phyloP scores from a whole-genome alignment of 2,329 filamentous ascomycete species.

The Chrysoporthe cubensis region DNA sequence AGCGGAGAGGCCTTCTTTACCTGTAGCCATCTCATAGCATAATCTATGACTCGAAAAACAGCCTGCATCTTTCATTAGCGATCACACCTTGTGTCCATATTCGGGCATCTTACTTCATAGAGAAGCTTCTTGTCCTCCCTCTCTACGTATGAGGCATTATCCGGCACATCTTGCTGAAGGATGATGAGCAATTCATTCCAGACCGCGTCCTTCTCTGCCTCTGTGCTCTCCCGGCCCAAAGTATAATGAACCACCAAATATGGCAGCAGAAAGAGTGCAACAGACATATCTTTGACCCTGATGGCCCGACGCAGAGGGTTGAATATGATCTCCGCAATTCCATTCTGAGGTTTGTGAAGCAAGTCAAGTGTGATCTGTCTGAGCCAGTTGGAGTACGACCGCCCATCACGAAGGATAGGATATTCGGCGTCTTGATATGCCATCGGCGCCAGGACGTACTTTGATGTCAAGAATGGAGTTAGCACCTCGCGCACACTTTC shows the following conservation, averaged over 20 bases:
- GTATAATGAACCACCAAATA: conserved; percentile 85
- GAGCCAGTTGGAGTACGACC: conserved; percentile 81
- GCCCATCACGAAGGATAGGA: conserved; percentile 73
- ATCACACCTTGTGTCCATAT: conserved; percentile 9
- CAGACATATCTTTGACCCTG: conserved; percentile 81
- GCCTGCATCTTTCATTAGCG: conserved; percentile 58
- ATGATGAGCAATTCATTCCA: conserved; percentile 75
- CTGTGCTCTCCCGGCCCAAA: conserved; percentile 65
- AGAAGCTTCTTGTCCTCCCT: conserved; percentile 80
- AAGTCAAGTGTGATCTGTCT: conserved; percentile 80
- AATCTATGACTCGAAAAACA: conserved; percentile 89
- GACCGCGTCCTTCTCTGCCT: conserved; percentile 66
- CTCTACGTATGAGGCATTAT: conserved; percentile 60
- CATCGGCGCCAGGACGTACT: conserved; percentile 73
- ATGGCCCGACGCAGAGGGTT: conserved; percentile 81
- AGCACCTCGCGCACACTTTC: conserved; percentile 78
- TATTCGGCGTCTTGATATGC: conserved; percentile 64
- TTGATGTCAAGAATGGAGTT: conserved; percentile 85
- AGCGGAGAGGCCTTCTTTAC: conserved; percentile 60
- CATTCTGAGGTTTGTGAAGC: conserved; percentile 74
- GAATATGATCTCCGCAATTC: conserved; percentile 78
- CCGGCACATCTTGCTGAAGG: conserved; percentile 62
- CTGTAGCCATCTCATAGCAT: conserved; percentile 88
- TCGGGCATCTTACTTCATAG: conserved; percentile 69
- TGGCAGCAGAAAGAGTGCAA: conserved; percentile 86